Conservation (phyloP, 257 asterid genomes). For the Petunia axillaris region DNA sequence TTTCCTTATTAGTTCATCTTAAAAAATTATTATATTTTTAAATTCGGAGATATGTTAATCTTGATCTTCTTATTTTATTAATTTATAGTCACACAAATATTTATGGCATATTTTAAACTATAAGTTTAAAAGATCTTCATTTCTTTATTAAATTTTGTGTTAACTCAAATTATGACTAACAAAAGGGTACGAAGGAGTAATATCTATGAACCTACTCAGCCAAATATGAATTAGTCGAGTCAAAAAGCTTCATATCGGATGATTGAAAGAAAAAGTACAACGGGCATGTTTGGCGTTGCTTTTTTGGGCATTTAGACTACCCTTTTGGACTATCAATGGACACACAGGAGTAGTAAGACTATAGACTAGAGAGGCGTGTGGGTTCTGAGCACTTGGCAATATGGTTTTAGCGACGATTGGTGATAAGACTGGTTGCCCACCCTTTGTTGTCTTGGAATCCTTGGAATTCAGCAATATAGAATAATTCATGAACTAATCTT, state of each 20-base stretch:
- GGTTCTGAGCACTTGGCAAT: not conserved
- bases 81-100: too few relatives aligned
- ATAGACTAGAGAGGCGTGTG: constrained; percentile 14
- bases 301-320: not conserved
- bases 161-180: too few relatives aligned
- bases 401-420: not conserved
- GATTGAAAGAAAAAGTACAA: not conserved
- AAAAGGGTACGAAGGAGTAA: too few relatives aligned
- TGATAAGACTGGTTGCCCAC: constrained; percentile 18
- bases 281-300: not conserved
- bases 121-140: too few relatives aligned
- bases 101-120: too few relatives aligned
- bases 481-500: not conserved
- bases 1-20: too few relatives aligned
- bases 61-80: too few relatives aligned
- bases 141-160: too few relatives aligned
- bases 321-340: constrained; percentile 1
- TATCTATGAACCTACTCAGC: too few relatives aligned
- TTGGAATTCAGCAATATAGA: constrained; percentile 8
- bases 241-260: not conserved
- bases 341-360: not conserved
- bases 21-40: too few relatives aligned
- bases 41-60: too few relatives aligned
- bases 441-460: not conserved
- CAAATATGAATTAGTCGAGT: not conserved